Evolutionary conservation across 805 yeast genomes (phyloP).

Genomic region (Metschnikowia matae): DNA sequence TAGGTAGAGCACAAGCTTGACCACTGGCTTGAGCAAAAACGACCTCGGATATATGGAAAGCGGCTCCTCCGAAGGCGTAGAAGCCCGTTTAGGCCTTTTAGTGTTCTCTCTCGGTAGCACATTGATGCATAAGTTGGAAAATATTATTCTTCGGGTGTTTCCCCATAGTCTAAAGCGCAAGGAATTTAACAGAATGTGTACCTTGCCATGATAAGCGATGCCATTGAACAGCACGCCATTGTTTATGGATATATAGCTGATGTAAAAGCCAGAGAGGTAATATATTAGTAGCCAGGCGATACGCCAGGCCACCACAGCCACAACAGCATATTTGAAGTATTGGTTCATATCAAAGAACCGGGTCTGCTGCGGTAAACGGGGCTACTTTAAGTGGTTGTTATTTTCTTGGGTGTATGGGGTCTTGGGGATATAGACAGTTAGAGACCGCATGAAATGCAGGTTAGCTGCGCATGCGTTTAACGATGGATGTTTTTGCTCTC

Average conservation of each 20-base stretch:
- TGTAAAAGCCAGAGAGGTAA: slow-evolving; percentile 29
- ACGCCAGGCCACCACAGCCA: slow-evolving; percentile 22
- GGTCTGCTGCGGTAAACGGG: neutral
- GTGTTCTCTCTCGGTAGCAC: neutral
- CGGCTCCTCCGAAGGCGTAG: neutral
- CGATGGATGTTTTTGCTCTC: slow-evolving; percentile 2
- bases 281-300: slow-evolving; percentile 31
- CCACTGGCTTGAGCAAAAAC: neutral
- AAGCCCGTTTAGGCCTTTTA: neutral
- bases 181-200: slow-evolving; percentile 19
- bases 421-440: neutral
- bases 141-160: slow-evolving; percentile 27
- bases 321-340: slow-evolving; percentile 5
- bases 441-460: slow-evolving; percentile 4
- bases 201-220: slow-evolving; percentile 17
- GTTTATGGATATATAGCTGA: slow-evolving; percentile 30
- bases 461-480: neutral
- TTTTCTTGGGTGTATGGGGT: neutral
- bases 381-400: neutral
- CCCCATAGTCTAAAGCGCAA: slow-evolving; percentile 39
- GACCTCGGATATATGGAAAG: slow-evolving; percentile 12
- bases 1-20: neutral
- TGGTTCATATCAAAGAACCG: slow-evolving; percentile 2
- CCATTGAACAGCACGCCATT: slow-evolving; percentile 38
- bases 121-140: slow-evolving; percentile 21